Base-by-base conservation (phyloP, 768 basidiomycete genomes). In the Tricholoma terreum region DNA sequence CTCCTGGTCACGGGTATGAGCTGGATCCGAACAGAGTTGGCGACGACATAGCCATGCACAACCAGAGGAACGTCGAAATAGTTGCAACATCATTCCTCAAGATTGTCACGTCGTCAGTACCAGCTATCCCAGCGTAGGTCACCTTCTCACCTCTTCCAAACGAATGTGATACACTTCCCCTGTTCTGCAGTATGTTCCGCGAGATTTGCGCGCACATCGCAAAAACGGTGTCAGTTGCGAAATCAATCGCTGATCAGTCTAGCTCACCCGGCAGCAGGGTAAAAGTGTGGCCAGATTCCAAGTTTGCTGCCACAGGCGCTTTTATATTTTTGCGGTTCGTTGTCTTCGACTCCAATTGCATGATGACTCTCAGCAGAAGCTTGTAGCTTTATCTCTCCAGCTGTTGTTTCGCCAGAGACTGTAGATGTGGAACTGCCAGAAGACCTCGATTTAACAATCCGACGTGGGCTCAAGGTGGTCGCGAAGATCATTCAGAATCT, bases 401-500 rank as follows among this genome's bases (percentile, higher is more conserved):
- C 93, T 0, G 84, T 98, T 30, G 91, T 95, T 7, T 77, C 90
- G 0, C 94, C 94, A 0, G 90, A 92, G 64, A 84, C 76, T 9
- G 84, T 97, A 15, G 95, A 97, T 63, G 77, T 97, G 36, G 87
- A 92, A 59, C 66, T 92, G 0, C 89, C 90, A 0, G 79, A 80
- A 58, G 88, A 87, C 35, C 78, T 81, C 35, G 73, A 78, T 38
- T 63, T 64, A 1, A 77, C 81, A 27, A 78, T 90, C 52, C 86
- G 90, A 15, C 84, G 89, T 40, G 93, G 91, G 15, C 76, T 96
- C 12, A 87, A 91, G 79, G 76, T 90, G 48, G 88, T 97, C 60
- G 90, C 92, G 43, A 97, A 95, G 74, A 86, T 95, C 56, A 86
- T 97, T 46, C 94, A 96, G 71, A 94, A 92, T 65, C 73, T 97